Evolutionary conservation across 441 rosid genomes (phyloP).

Genomic region (Corymbia citriodora): DNA sequence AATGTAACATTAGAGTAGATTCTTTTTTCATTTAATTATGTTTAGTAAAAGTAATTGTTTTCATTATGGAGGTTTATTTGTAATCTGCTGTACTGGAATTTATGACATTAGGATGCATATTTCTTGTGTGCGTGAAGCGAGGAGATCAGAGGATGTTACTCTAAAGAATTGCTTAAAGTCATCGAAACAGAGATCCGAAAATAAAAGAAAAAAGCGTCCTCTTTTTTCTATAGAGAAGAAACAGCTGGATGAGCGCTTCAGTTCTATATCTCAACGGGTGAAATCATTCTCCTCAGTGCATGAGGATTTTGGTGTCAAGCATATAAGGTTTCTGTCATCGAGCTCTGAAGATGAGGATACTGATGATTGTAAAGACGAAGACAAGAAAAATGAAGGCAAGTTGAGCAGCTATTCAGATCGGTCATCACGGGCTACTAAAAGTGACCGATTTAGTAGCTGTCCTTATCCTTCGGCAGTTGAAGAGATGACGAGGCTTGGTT

Average conservation of each 20-base stretch:
- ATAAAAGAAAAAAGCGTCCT: conserved; percentile 24
- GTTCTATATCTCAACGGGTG: conserved; percentile 43
- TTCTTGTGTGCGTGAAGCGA: conserved; percentile 57
- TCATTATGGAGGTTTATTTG: not conserved
- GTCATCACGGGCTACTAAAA: not conserved
- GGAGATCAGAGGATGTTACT: conserved; percentile 40
- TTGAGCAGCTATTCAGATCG: not conserved
- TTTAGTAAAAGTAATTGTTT: not conserved
- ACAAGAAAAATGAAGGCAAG: conserved; percentile 1
- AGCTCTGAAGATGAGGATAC: conserved; percentile 71
- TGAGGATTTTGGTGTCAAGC: conserved; percentile 72
- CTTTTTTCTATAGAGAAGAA: conserved; percentile 37
- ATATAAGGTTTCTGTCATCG: conserved; percentile 70
- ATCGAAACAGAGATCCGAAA: conserved; percentile 13
- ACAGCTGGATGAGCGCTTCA: conserved; percentile 47
- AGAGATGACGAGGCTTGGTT: conserved; percentile 79
- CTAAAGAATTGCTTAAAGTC: conserved; percentile 32
- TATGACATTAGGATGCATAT: conserved; percentile 55
- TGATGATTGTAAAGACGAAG: conserved; percentile 30
- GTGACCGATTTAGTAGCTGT: conserved; percentile 49
- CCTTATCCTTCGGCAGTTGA: conserved; percentile 96
- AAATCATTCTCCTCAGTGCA: conserved; percentile 56
- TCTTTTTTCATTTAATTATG: not conserved
- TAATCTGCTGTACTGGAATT: not conserved
- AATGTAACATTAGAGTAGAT: not conserved